Conservation (phyloP, 495 filamentous ascomycete genomes). For the Penicillium canescens region DNA sequence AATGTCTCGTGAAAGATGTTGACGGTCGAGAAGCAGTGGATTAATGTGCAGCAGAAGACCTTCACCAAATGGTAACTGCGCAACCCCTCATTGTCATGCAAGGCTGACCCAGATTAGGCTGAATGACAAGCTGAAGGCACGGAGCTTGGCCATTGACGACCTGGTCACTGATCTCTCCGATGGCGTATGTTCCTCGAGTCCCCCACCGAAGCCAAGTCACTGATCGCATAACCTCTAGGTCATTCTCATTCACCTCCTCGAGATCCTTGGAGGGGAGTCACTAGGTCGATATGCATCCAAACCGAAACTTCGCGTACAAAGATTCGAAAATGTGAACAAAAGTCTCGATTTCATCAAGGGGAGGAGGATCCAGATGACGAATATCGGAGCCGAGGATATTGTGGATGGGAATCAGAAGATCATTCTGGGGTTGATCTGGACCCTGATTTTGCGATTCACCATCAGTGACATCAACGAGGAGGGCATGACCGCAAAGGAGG, state of each 20-base stretch:
- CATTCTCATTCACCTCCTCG: slow-evolving; percentile 91
- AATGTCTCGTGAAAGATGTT: slow-evolving; percentile 52
- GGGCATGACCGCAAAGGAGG: slow-evolving; percentile 97
- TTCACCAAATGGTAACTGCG: slow-evolving; percentile 88
- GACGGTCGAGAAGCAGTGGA: slow-evolving; percentile 83
- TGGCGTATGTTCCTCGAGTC: slow-evolving; percentile 63
- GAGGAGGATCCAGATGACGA: slow-evolving; percentile 92
- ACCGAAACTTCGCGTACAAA: slow-evolving; percentile 93
- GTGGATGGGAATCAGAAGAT: slow-evolving; percentile 98
- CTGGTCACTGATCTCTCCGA: slow-evolving; percentile 87
- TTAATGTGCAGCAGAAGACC: slow-evolving; percentile 98
- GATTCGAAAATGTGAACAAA: slow-evolving; percentile 97
- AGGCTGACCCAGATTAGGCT: slow-evolving; percentile 57
- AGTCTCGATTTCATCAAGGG: slow-evolving; percentile 90
- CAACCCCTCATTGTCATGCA: background rate
- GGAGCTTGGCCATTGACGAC: slow-evolving; percentile 75
- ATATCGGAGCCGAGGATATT: slow-evolving; percentile 97
- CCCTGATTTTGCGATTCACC: slow-evolving; percentile 93
- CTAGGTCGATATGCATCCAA: slow-evolving; percentile 95
- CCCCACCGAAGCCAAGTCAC: slow-evolving; percentile 2
- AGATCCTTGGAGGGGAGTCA: slow-evolving; percentile 90
- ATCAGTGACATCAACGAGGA: slow-evolving; percentile 98
- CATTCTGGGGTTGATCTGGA: slow-evolving; percentile 96
- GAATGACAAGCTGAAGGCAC: slow-evolving; percentile 85
- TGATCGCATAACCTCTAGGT: slow-evolving; percentile 54